Conservation (phyloP, 2,329 filamentous ascomycete genomes). For the Colletotrichum nymphaeae region DNA sequence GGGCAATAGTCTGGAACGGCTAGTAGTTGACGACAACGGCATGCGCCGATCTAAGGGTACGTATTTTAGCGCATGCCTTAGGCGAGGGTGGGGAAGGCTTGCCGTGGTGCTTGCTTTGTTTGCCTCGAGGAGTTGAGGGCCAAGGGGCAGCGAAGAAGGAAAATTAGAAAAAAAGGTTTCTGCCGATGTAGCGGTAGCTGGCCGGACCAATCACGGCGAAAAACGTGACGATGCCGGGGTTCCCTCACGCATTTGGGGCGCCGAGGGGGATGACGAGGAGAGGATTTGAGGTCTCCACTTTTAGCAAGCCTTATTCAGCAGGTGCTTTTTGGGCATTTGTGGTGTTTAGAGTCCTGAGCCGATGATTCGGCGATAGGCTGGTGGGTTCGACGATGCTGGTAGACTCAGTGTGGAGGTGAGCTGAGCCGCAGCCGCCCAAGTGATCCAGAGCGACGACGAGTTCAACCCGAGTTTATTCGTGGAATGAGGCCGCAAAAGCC, state of each 20-base stretch:
- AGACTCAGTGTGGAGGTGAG: background rate
- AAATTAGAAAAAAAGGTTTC: conserved; percentile 30
- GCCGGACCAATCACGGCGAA: conserved; percentile 24
- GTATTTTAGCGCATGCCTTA: conserved; percentile 15
- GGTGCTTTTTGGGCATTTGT: conserved; percentile 5
- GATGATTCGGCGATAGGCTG: background rate
- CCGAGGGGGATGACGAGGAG: conserved; percentile 27
- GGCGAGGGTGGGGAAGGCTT: conserved; percentile 30
- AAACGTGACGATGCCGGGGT: conserved; percentile 13
- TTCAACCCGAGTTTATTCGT: background rate
- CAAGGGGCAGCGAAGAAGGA: conserved; percentile 34
- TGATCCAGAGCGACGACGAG: conserved; percentile 3
- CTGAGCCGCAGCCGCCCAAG: conserved; percentile 3
- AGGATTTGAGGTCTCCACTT: conserved; percentile 14
- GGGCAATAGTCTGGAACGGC: conserved; percentile 29
- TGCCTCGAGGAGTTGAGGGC: conserved; percentile 25
- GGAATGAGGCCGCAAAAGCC: no score
- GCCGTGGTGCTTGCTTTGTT: conserved; percentile 22
- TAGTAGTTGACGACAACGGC: conserved; percentile 24
- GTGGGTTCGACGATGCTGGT: background rate
- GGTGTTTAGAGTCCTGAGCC: background rate
- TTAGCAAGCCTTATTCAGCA: conserved; percentile 28
- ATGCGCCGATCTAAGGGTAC: conserved; percentile 29
- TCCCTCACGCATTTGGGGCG: conserved; percentile 6
- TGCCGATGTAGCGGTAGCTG: conserved; percentile 28